Evolutionary conservation across 1,139 yeast genomes (phyloP).

Genomic region (Magnusiomyces magnusii): DNA sequence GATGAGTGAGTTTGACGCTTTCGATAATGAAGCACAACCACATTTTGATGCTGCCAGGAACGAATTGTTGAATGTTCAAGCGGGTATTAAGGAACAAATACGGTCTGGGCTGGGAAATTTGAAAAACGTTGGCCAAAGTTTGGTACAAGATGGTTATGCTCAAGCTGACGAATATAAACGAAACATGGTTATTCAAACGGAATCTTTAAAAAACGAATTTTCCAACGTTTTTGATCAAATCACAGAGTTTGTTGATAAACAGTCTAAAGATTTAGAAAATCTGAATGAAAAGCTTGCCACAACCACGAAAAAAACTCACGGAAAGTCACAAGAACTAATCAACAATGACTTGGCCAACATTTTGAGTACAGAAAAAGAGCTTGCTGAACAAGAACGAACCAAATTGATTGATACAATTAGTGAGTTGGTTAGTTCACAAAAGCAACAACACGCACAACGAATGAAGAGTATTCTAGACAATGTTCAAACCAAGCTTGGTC

Average conservation of each 20-base stretch:
- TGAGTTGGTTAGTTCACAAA: slow-evolving; percentile 9
- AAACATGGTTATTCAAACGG: background rate
- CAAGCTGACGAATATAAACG: slow-evolving; percentile 6
- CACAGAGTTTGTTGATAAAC: slow-evolving; percentile 12
- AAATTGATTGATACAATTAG: slow-evolving; percentile 11
- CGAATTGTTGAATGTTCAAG: slow-evolving; percentile 20
- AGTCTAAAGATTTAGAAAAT: slow-evolving; percentile 4
- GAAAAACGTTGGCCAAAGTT: slow-evolving; percentile 19
- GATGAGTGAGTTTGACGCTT: slow-evolving; percentile 13
- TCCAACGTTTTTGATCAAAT: slow-evolving; percentile 1
- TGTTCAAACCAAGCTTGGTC: background rate
- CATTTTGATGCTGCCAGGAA: slow-evolving; percentile 19
- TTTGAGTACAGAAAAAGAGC: slow-evolving; percentile 5
- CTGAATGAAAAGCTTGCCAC: slow-evolving; percentile 6
- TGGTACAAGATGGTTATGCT: slow-evolving; percentile 7
- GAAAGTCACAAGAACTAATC: slow-evolving; percentile 1
- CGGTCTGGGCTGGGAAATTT: slow-evolving; percentile 19
- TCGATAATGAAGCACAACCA: slow-evolving; percentile 16
- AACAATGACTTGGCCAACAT: background rate
- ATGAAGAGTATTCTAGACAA: background rate
- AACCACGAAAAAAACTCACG: background rate
- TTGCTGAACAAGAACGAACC: slow-evolving; percentile 9
- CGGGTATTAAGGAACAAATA: slow-evolving; percentile 20
- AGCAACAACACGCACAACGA: background rate
- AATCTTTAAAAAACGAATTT: slow-evolving; percentile 2